A percentile compares a stretch with the other conserved stretches of the same genome.
Evolutionary conservation across 345 rosid genomes (phyloP).

Genomic region (Populus deltoides): DNA sequence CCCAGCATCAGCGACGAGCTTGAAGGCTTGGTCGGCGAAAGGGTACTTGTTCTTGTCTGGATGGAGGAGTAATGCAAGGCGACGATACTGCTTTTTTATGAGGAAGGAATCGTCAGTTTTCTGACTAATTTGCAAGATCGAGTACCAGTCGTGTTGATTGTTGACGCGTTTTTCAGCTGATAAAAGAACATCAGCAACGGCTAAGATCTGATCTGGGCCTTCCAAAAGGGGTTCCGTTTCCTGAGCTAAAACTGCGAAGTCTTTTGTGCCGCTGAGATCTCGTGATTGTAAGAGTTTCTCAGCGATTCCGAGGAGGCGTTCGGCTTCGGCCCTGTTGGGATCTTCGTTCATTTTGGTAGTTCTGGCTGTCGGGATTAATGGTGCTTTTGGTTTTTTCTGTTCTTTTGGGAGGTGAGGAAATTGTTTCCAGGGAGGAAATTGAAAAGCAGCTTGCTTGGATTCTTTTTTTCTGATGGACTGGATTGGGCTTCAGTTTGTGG

Average conservation of each 20-base stretch:
- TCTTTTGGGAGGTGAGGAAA: background rate
- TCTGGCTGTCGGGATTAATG: background rate
- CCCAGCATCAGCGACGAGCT: conserved; percentile 83
- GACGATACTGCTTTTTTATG: conserved; percentile 76
- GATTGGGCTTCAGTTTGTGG: background rate
- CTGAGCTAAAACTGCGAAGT: conserved; percentile 76
- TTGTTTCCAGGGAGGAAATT: background rate
- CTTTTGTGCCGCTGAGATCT: conserved; percentile 67
- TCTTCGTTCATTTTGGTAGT: conserved; percentile 46
- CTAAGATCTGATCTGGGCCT: conserved; percentile 85
- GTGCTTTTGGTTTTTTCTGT: background rate
- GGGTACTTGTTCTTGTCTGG: conserved; percentile 80
- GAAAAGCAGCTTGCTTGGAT: background rate
- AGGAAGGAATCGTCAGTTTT: conserved; percentile 54
- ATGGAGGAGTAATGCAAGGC: conserved; percentile 80
- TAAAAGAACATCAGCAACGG: conserved; percentile 73
- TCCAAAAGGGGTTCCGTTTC: conserved; percentile 83
- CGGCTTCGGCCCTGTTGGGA: conserved; percentile 56
- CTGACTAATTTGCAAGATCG: conserved; percentile 63
- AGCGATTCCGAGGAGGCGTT: conserved; percentile 80
- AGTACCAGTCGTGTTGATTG: conserved; percentile 74
- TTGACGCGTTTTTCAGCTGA: conserved; percentile 58
- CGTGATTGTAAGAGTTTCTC: conserved; percentile 67
- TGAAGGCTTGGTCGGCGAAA: conserved; percentile 75
- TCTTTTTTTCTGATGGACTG: background rate